These are phyloP conservation scores for Vitellaria paradoxa DNA, from an alignment of 179 eudicot species.

Conservation along the genomic window DNA sequence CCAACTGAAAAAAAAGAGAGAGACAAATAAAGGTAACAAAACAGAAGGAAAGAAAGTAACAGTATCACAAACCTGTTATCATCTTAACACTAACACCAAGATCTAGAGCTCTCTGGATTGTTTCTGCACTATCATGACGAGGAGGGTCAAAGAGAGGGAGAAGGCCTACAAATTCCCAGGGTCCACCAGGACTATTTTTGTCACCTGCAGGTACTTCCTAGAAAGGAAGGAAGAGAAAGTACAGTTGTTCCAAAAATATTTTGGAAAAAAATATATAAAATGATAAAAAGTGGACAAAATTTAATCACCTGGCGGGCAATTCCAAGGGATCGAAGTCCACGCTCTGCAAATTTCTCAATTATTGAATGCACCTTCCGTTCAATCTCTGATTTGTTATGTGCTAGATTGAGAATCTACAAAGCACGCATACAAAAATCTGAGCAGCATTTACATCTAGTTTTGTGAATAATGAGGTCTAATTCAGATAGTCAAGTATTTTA, in stretches of 20 bases:
- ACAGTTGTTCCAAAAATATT: constrained; percentile 15
- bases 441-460: neutral
- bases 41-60: constrained; percentile 24
- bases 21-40: neutral
- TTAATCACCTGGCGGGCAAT: constrained; percentile 48
- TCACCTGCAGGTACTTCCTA: constrained; percentile 55
- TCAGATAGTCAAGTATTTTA: constrained; percentile 9
- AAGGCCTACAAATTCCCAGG: constrained; percentile 64
- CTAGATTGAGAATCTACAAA: constrained; percentile 51
- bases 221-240: neutral
- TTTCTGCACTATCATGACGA: constrained; percentile 76
- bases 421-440: neutral
- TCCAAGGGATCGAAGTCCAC: constrained; percentile 70
- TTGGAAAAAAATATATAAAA: neutral
- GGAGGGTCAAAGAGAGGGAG: constrained; percentile 78
- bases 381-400: constrained; percentile 39
- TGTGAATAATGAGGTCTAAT: neutral
- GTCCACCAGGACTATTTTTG: constrained; percentile 61
- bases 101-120: constrained; percentile 59
- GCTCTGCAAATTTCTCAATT: constrained; percentile 67
- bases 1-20: too few species aligned
- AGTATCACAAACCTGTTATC: constrained; percentile 64
- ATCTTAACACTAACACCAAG: constrained; percentile 78
- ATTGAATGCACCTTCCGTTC: constrained; percentile 46
- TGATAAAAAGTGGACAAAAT: constrained; percentile 24